Evolutionary conservation across 1,284 basidiomycete species (phyloP).

Genomic region (Cystobasidiaceae sp.): DNA sequence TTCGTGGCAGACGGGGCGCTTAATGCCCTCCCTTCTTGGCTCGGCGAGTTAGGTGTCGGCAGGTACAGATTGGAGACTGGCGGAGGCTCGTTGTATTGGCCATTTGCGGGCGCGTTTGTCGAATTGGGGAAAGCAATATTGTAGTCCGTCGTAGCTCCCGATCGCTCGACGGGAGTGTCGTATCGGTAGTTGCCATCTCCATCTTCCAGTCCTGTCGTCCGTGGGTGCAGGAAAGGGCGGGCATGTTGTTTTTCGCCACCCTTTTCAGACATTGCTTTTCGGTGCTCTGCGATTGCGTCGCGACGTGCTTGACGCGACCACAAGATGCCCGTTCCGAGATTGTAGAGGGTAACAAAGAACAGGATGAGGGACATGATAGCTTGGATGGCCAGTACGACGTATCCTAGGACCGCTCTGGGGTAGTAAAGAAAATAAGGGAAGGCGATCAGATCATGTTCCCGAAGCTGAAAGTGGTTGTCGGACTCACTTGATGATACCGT

Average conservation of each 20-base stretch:
- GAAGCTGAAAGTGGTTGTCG: not conserved
- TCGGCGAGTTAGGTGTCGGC: slow-evolving; percentile 2
- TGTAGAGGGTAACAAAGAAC: slow-evolving; percentile 36
- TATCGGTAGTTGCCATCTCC: not conserved
- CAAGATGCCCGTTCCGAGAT: slow-evolving; percentile 1
- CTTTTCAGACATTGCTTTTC: slow-evolving; percentile 22
- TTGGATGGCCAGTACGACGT: slow-evolving; percentile 53
- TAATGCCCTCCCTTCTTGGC: not conserved
- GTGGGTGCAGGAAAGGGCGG: slow-evolving; percentile 16
- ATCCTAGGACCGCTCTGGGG: slow-evolving; percentile 66
- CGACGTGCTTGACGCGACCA: slow-evolving; percentile 12
- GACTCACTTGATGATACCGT: slow-evolving; percentile 53
- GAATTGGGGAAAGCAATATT: not conserved
- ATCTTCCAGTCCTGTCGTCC: not conserved
- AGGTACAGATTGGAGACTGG: slow-evolving; percentile 20
- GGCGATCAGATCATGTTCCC: not conserved
- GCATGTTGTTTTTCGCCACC: not conserved
- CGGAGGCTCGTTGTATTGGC: not conserved
- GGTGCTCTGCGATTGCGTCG: not conserved
- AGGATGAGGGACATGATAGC: slow-evolving; percentile 41
- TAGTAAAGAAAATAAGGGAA: slow-evolving; percentile 44
- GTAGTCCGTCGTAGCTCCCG: not conserved
- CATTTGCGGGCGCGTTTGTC: not conserved
- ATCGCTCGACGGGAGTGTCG: no score
- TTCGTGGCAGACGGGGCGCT: not conserved